phyloP scores from a whole-genome alignment of 208 protist genomes.

The Crithidia thermophila region DNA sequence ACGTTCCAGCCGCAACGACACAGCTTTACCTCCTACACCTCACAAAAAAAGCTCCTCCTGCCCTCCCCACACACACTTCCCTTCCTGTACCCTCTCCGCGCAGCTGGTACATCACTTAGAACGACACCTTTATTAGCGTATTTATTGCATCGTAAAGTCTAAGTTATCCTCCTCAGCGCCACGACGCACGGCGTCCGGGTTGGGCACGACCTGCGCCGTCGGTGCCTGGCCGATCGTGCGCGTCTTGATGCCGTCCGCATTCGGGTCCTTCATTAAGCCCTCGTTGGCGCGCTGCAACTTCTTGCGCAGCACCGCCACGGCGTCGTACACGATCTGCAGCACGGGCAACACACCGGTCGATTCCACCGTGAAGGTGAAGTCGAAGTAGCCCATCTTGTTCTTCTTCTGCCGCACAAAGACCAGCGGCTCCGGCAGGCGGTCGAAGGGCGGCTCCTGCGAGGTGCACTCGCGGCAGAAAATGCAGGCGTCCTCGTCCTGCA shows the following conservation, averaged over 20 bases:
- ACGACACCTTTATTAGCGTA: neutral
- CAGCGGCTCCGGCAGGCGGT: conserved; percentile 79
- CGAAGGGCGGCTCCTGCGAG: conserved; percentile 71
- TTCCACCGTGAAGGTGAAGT: conserved; percentile 93
- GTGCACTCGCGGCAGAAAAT: conserved; percentile 96
- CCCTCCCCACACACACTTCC: too few relatives aligned
- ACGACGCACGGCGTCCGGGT: conserved; percentile 72
- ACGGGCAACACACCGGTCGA: conserved; percentile 89
- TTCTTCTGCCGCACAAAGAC: conserved; percentile 86
- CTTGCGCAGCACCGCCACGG: conserved; percentile 76
- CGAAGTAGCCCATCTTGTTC: conserved; percentile 73
- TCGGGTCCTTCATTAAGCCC: conserved; percentile 72
- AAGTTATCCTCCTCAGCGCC: conserved; percentile 86
- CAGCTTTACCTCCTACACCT: too few relatives aligned
- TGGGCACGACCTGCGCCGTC: conserved; percentile 81
- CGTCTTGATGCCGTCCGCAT: conserved; percentile 61
- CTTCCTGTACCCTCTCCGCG: too few relatives aligned
- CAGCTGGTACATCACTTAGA: neutral
- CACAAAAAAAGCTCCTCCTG: too few relatives aligned
- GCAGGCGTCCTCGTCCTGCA: conserved; percentile 77
- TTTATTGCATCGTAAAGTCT: conserved; percentile 86
- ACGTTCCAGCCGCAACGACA: too few relatives aligned
- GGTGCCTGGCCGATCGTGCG: conserved; percentile 83
- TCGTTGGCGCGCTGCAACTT: conserved; percentile 77
- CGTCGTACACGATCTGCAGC: conserved; percentile 85